phyloP scores from a whole-genome alignment of 2,329 filamentous ascomycete genomes.

The Mariannaea sp. region DNA sequence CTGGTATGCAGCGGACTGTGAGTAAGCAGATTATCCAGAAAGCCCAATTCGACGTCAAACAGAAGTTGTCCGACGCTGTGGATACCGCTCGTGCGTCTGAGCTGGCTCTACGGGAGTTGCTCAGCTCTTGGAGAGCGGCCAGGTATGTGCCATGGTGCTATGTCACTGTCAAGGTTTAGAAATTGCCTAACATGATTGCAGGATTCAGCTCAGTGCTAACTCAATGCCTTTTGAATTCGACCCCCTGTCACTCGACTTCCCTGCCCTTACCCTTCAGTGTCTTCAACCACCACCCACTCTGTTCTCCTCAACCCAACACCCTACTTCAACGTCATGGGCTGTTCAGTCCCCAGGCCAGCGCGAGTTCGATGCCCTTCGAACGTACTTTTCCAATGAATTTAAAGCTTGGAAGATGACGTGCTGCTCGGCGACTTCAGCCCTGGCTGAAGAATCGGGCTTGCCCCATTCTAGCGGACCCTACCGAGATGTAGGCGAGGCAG shows the following conservation, averaged over 20 bases:
- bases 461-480: constrained; percentile 48
- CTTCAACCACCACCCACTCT: constrained; percentile 81
- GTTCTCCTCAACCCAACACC: constrained; percentile 79
- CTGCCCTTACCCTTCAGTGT: constrained; percentile 80
- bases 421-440: constrained; percentile 54
- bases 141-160: constrained; percentile 61
- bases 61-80: constrained; percentile 68
- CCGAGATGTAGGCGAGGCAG: constrained; percentile 51
- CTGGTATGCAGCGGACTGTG: constrained; percentile 47
- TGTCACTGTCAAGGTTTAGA: not conserved
- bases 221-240: constrained; percentile 78
- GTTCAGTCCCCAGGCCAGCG: constrained; percentile 73
- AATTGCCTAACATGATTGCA: constrained; percentile 38
- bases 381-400: constrained; percentile 71
- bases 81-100: constrained; percentile 86
- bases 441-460: constrained; percentile 57
- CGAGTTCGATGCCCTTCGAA: constrained; percentile 73
- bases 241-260: constrained; percentile 82
- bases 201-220: constrained; percentile 59
- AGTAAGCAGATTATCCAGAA: constrained; percentile 61
- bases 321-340: constrained; percentile 80
- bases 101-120: constrained; percentile 79
- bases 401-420: constrained; percentile 64
- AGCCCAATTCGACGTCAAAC: constrained; percentile 66
- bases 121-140: constrained; percentile 81